A percentile compares a stretch with the other conserved stretches of the same genome.
Conservation (phyloP, 164 flowering plant genomes). For the Amborella trichopoda region DNA sequence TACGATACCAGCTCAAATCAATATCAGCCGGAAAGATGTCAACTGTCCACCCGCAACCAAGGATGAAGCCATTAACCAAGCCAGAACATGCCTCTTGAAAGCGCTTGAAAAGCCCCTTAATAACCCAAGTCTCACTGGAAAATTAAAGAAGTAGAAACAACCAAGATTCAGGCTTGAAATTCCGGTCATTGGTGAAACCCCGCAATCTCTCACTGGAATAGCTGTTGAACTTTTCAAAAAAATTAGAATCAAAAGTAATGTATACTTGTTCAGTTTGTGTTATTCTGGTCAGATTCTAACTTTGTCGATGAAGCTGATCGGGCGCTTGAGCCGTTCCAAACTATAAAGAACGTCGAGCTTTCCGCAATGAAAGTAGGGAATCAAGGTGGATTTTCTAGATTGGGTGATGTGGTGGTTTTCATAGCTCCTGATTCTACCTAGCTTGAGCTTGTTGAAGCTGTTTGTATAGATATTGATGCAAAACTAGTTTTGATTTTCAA, state of each 20-base stretch:
- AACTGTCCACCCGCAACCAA: constrained; percentile 56
- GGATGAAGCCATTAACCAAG: constrained; percentile 85
- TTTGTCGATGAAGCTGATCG: constrained; percentile 6
- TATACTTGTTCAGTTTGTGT: constrained; percentile 23
- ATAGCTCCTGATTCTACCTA: constrained; percentile 45
- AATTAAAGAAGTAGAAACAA: constrained; percentile 62
- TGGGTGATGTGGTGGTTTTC: constrained; percentile 43
- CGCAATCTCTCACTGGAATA: constrained; percentile 37
- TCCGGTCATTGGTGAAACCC: constrained; percentile 65
- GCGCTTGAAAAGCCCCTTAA: constrained; percentile 61
- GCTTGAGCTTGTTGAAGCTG: constrained; percentile 23
- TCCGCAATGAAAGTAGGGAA: no score
- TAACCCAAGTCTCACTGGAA: constrained; percentile 56
- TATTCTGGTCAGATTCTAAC: constrained; percentile 48
- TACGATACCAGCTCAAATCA: no score
- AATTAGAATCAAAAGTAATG: constrained; percentile 46
- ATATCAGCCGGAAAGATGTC: no score
- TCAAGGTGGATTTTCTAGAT: not conserved
- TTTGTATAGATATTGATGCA: constrained; percentile 34
- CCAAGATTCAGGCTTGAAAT: constrained; percentile 67
- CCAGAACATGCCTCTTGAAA: constrained; percentile 56
- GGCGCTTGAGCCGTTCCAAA: constrained; percentile 23
- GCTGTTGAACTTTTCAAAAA: constrained; percentile 44
- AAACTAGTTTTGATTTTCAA: constrained; percentile 71
- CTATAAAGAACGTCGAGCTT: not conserved